Evolutionary conservation across 495 filamentous ascomycete genomes (phyloP), one percentile per base, ranked within the genome.

Genomic region (Trichoderma erinaceum): DNA sequence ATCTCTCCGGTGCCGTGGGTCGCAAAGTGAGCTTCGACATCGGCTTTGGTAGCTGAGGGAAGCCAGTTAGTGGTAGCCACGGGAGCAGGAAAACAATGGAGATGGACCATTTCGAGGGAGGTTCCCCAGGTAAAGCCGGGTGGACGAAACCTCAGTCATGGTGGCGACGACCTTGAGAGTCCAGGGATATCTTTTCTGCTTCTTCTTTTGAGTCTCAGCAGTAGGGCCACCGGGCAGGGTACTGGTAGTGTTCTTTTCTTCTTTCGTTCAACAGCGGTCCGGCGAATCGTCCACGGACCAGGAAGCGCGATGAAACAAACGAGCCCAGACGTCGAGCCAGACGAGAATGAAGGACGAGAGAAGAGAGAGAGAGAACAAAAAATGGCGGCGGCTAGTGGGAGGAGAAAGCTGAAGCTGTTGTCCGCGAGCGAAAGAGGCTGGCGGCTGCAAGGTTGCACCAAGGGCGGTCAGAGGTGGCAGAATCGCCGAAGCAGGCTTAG

Each of bases 1-100:
- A 99, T 97, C 78, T 96, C 93, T 71, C 95, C 95, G 72, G 92
- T 92, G 70, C 94, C 95, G 87, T 97, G 92, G 73, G 87, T 91
- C 73, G 89, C 89, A 80, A 99, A 99, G 79, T 98, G 95, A 72
- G 90, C 88, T 80, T 97, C 94, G 75, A 99, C 90, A 75, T 98
- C 96, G 77, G 89, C 88, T 82, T 98, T 98, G 77, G 93, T 97
- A 73, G 92, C 93, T 97, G 80, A 73, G 78, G 66, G 68, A 67
- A 23, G 35, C 66, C 56, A 63, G 21, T n/a, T n/a, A 67, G 75
- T 73, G 70, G 72, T 66, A 75, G 21, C 48, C 29, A 68, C 66
- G 63, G 66, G 65, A 69, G 67, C 50, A 67, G 68, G 68, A 67
- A 70, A 71, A 48, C 41, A 73, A 71, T 68, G 74, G 76, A 74